Percentiles rank a stretch among this genome's conserved stretches.
Evolutionary conservation across 768 basidiomycete species (phyloP).

Genomic region (Podaxis sp.): DNA sequence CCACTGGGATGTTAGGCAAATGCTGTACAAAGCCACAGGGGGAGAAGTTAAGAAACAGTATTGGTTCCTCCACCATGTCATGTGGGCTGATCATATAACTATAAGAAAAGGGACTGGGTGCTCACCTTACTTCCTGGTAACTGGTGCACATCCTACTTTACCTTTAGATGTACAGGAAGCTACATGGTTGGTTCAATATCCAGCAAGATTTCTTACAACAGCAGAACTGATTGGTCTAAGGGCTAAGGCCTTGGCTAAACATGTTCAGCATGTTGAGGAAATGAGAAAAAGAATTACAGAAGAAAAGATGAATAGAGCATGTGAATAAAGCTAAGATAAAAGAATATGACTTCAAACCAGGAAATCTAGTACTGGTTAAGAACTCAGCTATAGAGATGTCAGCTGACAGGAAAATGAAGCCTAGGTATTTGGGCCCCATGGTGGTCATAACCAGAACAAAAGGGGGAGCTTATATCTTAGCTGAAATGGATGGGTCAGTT

Average conservation of each 20-base stretch:
- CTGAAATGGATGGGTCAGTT: no score
- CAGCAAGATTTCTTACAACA: slow-evolving; percentile 13
- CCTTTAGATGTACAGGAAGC: slow-evolving; percentile 29
- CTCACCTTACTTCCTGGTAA: slow-evolving; percentile 31
- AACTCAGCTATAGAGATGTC: no score
- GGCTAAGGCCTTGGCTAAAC: no score
- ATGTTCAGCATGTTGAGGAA: no score
- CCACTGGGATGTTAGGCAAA: slow-evolving; percentile 23
- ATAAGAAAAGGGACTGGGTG: slow-evolving; percentile 24
- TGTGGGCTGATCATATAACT: slow-evolving; percentile 35
- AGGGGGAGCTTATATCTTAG: no score
- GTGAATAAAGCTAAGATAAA: no score
- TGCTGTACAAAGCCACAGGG: slow-evolving; percentile 21
- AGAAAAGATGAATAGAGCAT: no score
- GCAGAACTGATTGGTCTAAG: slow-evolving; percentile 12
- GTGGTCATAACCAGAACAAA: slow-evolving; percentile 11
- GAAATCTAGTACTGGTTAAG: no score
- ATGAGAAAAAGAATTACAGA: no score
- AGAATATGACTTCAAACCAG: slow-evolving; percentile 14
- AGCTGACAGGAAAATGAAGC: no score
- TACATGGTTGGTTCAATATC: slow-evolving; percentile 25
- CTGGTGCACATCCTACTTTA: slow-evolving; percentile 29
- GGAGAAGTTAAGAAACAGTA: slow-evolving; percentile 31
- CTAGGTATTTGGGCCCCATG: no score
- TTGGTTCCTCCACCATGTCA: slow-evolving; percentile 22